These are phyloP conservation scores for Aphanomyces invadans DNA, from an alignment of 352 stramenopile genomes.

Conservation along the genomic window DNA sequence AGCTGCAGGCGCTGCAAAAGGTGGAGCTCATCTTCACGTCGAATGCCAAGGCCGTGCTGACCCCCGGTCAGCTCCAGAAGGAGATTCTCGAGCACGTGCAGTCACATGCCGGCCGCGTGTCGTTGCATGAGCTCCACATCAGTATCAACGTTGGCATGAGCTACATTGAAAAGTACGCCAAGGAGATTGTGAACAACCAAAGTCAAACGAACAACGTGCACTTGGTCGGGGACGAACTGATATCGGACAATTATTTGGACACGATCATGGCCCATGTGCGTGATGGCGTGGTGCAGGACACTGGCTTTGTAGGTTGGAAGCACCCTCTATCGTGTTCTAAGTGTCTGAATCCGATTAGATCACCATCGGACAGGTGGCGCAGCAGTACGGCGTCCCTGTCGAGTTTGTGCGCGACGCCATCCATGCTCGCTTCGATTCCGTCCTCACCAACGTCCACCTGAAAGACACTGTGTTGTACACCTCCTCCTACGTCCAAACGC, in stretches of 20 bases:
- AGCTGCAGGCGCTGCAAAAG: slow-evolving; percentile 66
- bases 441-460: slow-evolving; percentile 50
- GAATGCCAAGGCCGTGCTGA: slow-evolving; percentile 76
- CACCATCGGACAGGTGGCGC: slow-evolving; percentile 58
- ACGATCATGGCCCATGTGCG: slow-evolving; percentile 79
- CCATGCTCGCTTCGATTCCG: slow-evolving; percentile 41
- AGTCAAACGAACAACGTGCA: neutral
- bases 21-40: slow-evolving; percentile 73
- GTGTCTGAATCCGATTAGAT: slow-evolving; percentile 18
- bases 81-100: slow-evolving; percentile 69
- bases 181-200: slow-evolving; percentile 33
- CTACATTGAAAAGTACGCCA: slow-evolving; percentile 56
- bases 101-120: slow-evolving; percentile 55
- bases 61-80: slow-evolving; percentile 53
- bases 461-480: slow-evolving; percentile 69
- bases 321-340: neutral
- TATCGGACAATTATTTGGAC: slow-evolving; percentile 77
- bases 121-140: slow-evolving; percentile 55
- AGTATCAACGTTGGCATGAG: slow-evolving; percentile 62
- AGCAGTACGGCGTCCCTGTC: slow-evolving; percentile 75
- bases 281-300: slow-evolving; percentile 65
- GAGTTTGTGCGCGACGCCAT: slow-evolving; percentile 80
- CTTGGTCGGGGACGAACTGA: slow-evolving; percentile 53
- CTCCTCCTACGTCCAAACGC: slow-evolving; percentile 54
- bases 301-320: slow-evolving; percentile 31